These are phyloP conservation scores for Hemisphaericaspora lyxosophila DNA, from an alignment of 1,139 yeast species.

Conservation along the genomic window DNA sequence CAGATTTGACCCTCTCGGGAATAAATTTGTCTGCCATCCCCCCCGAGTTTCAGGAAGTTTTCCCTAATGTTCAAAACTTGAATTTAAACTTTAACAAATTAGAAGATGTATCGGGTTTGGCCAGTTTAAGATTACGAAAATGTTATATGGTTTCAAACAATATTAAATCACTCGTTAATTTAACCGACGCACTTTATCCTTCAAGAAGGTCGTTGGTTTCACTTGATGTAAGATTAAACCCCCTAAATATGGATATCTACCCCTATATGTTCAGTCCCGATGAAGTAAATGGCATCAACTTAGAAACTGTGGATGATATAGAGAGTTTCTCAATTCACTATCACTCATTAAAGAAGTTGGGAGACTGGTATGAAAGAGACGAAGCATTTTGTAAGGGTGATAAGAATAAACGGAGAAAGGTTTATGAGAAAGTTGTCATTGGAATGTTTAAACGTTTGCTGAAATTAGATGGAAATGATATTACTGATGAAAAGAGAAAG, in stretches of 20 bases:
- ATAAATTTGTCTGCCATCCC: conserved; percentile 43
- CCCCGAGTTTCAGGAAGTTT: conserved; percentile 29
- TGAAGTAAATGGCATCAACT: conserved; percentile 38
- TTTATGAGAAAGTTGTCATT: conserved; percentile 40
- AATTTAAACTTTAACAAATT: conserved; percentile 53
- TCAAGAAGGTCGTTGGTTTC: conserved; percentile 34
- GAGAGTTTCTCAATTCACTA: conserved; percentile 45
- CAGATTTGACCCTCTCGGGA: conserved; percentile 43
- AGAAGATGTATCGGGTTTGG: conserved; percentile 26
- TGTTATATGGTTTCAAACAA: conserved; percentile 50
- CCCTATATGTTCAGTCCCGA: conserved; percentile 54
- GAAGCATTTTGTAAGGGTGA: conserved; percentile 23
- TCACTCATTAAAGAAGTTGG: conserved; percentile 32
- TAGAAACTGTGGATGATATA: conserved; percentile 47
- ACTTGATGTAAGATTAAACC: conserved; percentile 53
- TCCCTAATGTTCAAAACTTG: conserved; percentile 49
- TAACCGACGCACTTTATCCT: background rate
- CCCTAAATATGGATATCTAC: conserved; percentile 47
- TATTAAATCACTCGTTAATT: conserved; percentile 24
- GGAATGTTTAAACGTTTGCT: conserved; percentile 35
- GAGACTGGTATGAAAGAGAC: conserved; percentile 43
- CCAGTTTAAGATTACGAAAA: conserved; percentile 33
- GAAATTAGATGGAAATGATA: conserved; percentile 41
- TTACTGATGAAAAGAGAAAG: conserved; percentile 23
- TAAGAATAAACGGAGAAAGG: conserved; percentile 30